Conservation (phyloP, 2,329 filamentous ascomycete genomes). For the Monilinia laxa region DNA sequence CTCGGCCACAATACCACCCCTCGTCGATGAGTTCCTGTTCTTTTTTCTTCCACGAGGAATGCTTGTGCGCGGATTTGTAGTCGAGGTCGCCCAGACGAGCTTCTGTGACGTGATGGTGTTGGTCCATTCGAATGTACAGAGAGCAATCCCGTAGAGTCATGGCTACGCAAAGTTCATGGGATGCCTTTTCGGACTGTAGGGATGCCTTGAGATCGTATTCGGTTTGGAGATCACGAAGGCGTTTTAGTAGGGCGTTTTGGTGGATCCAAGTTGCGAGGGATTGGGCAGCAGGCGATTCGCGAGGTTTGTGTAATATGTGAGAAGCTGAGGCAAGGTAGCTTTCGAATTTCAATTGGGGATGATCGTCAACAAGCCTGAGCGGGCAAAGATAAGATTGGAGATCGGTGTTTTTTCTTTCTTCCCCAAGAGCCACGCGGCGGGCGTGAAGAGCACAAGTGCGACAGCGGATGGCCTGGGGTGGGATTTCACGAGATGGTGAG, state of each 20-base stretch:
- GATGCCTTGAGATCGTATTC: constrained; percentile 38
- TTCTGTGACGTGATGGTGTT: constrained; percentile 43
- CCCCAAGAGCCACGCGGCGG: constrained; percentile 42
- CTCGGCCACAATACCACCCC: constrained; percentile 63
- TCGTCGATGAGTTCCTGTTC: constrained; percentile 63
- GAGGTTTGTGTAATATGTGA: constrained; percentile 35
- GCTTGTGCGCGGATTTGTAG: constrained; percentile 69
- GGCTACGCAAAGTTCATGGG: constrained; percentile 57
- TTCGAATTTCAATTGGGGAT: constrained; percentile 47
- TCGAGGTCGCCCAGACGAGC: constrained; percentile 74
- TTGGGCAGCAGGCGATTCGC: not conserved
- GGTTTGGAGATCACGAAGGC: constrained; percentile 46
- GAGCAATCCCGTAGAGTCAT: constrained; percentile 84
- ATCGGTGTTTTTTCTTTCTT: constrained; percentile 41
- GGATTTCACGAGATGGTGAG: constrained; percentile 70
- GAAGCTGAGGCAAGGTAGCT: constrained; percentile 36
- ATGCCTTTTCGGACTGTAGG: constrained; percentile 40
- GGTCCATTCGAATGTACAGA: constrained; percentile 63
- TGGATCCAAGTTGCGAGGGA: constrained; percentile 43
- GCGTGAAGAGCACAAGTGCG: constrained; percentile 64
- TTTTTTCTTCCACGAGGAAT: constrained; percentile 64
- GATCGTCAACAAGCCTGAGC: constrained; percentile 58
- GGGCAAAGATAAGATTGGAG: constrained; percentile 53
- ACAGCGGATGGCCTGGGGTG: constrained; percentile 61
- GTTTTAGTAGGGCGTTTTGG: constrained; percentile 36